These are phyloP conservation scores for Tausonia pullulans DNA, from an alignment of 1,284 basidiomycete genomes.

Conservation along the genomic window DNA sequence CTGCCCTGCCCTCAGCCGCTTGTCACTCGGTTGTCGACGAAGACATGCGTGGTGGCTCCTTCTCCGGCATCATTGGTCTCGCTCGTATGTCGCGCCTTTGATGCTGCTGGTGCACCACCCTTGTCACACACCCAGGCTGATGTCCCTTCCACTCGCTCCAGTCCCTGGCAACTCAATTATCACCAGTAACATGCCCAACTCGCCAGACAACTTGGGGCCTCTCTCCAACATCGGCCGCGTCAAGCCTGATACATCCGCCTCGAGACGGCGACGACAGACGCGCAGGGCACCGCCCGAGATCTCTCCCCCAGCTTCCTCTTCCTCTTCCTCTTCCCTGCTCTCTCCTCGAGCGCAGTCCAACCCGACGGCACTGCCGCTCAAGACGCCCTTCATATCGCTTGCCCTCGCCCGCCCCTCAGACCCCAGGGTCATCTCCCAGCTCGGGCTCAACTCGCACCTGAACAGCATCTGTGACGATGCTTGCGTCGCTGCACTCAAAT, in stretches of 20 bases:
- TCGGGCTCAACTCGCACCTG: slow-evolving; percentile 58
- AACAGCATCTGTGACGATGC: neutral
- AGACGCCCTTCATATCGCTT: slow-evolving; percentile 51
- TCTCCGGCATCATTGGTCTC: slow-evolving; percentile 55
- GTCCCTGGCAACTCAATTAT: slow-evolving; percentile 15
- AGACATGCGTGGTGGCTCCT: slow-evolving; percentile 8
- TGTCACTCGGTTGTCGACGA: slow-evolving; percentile 44
- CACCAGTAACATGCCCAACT: neutral
- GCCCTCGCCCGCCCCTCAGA: slow-evolving; percentile 54
- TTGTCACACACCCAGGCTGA: too few relatives aligned
- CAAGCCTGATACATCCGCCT: slow-evolving; percentile 38
- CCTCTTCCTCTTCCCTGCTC: neutral
- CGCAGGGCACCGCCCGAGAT: neutral
- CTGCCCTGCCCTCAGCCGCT: slow-evolving; percentile 39
- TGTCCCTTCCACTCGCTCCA: neutral
- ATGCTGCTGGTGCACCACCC: neutral
- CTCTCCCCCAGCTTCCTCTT: neutral
- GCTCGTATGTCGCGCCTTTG: slow-evolving; percentile 27
- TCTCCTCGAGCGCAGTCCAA: slow-evolving; percentile 44
- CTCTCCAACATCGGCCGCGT: slow-evolving; percentile 4
- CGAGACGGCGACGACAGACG: slow-evolving; percentile 20
- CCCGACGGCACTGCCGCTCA: slow-evolving; percentile 38
- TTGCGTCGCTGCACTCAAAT: neutral
- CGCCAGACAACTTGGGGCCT: slow-evolving; percentile 6
- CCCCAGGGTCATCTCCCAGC: slow-evolving; percentile 42